These are phyloP conservation scores for Xylaria cubensis DNA, from an alignment of 495 filamentous ascomycete species.

Conservation along the genomic window DNA sequence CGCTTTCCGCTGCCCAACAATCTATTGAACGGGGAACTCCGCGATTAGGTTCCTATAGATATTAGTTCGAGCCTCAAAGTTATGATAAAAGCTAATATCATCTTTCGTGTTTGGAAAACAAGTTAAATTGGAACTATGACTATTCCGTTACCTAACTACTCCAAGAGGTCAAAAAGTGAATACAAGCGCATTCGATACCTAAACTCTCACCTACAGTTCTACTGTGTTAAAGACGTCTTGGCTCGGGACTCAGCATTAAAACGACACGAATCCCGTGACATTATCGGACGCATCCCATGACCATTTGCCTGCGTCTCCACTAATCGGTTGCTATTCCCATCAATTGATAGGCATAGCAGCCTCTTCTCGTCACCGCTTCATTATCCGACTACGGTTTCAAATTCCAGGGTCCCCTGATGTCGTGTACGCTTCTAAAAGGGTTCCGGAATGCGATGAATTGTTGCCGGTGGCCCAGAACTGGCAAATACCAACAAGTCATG, in stretches of 20 bases:
- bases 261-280: conserved; percentile 22
- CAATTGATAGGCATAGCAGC: not conserved
- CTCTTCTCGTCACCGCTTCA: conserved; percentile 21
- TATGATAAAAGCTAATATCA: not conserved
- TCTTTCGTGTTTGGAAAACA: not conserved
- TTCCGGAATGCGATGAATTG: not conserved
- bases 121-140: not conserved
- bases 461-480: not conserved
- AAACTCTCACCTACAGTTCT: not conserved
- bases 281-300: conserved; percentile 20
- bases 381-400: conserved; percentile 2
- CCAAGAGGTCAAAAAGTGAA: not conserved
- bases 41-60: not conserved
- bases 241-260: not conserved
- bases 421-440: conserved; percentile 2
- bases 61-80: not conserved
- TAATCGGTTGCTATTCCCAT: not conserved
- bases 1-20: conserved; percentile 5
- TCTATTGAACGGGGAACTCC: conserved; percentile 10
- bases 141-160: not conserved
- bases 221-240: not conserved
- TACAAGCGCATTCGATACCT: not conserved
- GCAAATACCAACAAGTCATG: conserved; percentile 1
- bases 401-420: not conserved
- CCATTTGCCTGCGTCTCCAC: conserved; percentile 15